Evolutionary conservation across 2,329 filamentous ascomycete genomes (phyloP).

Genomic region (Myriosclerotinia duriaeana): DNA sequence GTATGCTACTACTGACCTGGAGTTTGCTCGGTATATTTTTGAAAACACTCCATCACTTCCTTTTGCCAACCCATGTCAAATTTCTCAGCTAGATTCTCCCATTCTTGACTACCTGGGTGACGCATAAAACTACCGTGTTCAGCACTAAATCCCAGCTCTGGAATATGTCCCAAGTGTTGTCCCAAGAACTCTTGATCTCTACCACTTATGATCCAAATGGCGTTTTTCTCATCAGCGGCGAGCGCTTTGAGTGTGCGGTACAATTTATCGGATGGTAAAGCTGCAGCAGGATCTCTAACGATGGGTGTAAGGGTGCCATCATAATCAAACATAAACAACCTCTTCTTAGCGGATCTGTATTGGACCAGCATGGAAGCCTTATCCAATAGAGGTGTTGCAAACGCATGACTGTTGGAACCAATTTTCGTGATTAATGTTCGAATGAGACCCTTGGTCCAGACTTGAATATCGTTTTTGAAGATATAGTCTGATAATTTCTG

Average conservation of each 20-base stretch:
- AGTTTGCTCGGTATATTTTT: constrained; percentile 83
- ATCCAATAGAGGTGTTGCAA: constrained; percentile 80
- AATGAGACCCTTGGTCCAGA: constrained; percentile 80
- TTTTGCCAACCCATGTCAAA: constrained; percentile 91
- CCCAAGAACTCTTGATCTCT: constrained; percentile 89
- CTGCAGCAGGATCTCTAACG: constrained; percentile 84
- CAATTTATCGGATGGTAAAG: constrained; percentile 81
- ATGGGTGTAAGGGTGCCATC: constrained; percentile 96
- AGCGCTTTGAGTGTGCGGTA: constrained; percentile 77
- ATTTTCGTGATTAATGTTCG: constrained; percentile 78
- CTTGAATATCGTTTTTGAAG: constrained; percentile 78
- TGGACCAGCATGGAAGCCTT: constrained; percentile 67
- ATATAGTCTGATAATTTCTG: constrained; percentile 78
- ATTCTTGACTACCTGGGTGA: constrained; percentile 70
- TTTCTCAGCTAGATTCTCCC: constrained; percentile 85
- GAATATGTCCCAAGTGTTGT: constrained; percentile 89
- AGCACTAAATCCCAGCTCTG: constrained; percentile 86
- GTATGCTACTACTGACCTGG: constrained; percentile 57
- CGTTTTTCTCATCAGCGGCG: constrained; percentile 76
- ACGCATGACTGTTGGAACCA: constrained; percentile 70
- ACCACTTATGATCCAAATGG: constrained; percentile 98
- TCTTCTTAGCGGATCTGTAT: constrained; percentile 72
- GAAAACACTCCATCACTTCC: constrained; percentile 80
- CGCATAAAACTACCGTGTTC: constrained; percentile 97
- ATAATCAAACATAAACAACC: constrained; percentile 98